phyloP scores from a whole-genome alignment of 2,329 filamentous ascomycete genomes.

The Coleophoma cylindrospora region DNA sequence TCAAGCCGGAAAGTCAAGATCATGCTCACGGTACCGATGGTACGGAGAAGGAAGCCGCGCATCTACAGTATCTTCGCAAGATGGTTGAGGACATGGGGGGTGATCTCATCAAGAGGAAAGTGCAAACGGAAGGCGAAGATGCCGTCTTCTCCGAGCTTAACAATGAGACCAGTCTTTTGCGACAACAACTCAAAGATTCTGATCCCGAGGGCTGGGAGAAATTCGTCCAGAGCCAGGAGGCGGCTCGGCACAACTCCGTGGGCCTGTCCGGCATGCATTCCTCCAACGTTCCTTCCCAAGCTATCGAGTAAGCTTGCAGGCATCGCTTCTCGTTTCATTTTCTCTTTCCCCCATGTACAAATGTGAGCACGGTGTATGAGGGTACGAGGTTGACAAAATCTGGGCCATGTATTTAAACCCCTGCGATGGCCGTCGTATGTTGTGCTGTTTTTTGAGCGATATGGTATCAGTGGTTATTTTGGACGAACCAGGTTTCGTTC shows the following conservation, averaged over 20 bases:
- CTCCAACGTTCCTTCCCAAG: slow-evolving; percentile 9
- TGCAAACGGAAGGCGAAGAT: slow-evolving; percentile 46
- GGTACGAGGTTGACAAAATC: no score
- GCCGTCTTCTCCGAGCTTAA: slow-evolving; percentile 55
- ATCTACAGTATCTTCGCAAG: slow-evolving; percentile 46
- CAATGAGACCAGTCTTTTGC: slow-evolving; percentile 35
- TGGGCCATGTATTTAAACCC: no score
- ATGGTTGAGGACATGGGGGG: slow-evolving; percentile 61
- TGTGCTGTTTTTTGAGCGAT: no score
- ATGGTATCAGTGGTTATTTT: no score
- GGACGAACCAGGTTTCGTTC: no score
- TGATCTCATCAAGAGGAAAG: slow-evolving; percentile 47
- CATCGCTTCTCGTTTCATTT: no score
- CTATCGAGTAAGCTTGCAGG: slow-evolving; percentile 11
- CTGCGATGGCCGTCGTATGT: no score
- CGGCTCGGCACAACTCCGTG: slow-evolving; percentile 17
- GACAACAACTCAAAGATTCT: slow-evolving; percentile 45
- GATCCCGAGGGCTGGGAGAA: slow-evolving; percentile 63
- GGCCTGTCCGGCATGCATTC: slow-evolving; percentile 9
- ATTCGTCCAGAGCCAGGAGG: slow-evolving; percentile 56
- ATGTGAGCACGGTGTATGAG: no score
- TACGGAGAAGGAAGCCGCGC: slow-evolving; percentile 22
- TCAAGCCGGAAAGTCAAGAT: slow-evolving; percentile 33
- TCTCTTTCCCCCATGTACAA: no score
- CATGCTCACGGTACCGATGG: slow-evolving; percentile 34